Evolutionary conservation across 2,329 filamentous ascomycete genomes (phyloP).

Genomic region (Apiospora marii): DNA sequence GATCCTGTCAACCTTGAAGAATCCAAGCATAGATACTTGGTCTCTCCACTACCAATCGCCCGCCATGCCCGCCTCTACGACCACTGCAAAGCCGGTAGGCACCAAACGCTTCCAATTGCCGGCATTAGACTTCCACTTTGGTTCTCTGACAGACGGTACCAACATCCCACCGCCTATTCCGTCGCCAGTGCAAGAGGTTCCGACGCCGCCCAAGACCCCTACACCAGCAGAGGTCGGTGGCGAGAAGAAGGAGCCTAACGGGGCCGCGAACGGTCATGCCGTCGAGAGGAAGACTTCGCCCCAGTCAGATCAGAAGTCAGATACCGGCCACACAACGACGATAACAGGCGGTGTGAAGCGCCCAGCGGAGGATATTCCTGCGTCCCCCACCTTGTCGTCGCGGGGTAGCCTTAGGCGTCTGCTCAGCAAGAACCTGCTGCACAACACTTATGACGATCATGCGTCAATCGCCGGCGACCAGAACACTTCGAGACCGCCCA

Average conservation of each 20-base stretch:
- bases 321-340: constrained; percentile 39
- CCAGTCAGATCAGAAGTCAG: constrained; percentile 43
- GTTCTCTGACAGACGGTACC: constrained; percentile 67
- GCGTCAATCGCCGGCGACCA: constrained; percentile 44
- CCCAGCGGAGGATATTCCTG: constrained; percentile 57
- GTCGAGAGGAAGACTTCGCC: constrained; percentile 47
- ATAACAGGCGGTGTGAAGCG: constrained; percentile 52
- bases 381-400: constrained; percentile 60
- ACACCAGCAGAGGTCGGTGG: constrained; percentile 29
- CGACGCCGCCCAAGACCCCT: constrained; percentile 51
- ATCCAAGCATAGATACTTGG: background rate
- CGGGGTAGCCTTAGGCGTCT: constrained; percentile 66
- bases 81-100: constrained; percentile 6
- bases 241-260: constrained; percentile 38
- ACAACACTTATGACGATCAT: constrained; percentile 58
- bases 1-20: background rate
- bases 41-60: background rate
- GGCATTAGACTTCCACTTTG: constrained; percentile 64
- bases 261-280: constrained; percentile 50
- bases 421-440: constrained; percentile 63
- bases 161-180: constrained; percentile 66
- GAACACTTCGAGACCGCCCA: constrained; percentile 53
- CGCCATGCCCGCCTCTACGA: constrained; percentile 19
- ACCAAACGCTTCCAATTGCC: constrained; percentile 62
- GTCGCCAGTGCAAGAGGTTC: constrained; percentile 58